phyloP scores from a whole-genome alignment of 2,329 filamentous ascomycete genomes.

The Amylocarpus encephaloides region DNA sequence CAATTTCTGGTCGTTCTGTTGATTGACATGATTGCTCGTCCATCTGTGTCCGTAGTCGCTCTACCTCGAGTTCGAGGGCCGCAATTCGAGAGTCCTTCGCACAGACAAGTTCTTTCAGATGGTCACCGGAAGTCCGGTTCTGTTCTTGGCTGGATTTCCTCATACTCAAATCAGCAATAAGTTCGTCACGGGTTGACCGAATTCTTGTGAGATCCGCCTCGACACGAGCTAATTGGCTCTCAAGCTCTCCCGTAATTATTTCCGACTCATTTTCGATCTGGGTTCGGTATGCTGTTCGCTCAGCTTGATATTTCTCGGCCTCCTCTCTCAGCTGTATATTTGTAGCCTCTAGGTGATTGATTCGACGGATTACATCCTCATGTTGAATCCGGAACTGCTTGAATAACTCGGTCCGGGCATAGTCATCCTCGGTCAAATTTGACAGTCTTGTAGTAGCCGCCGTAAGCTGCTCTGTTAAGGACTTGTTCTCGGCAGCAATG shows the following conservation, averaged over 20 bases:
- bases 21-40: slow-evolving; percentile 38
- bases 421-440: slow-evolving; percentile 83
- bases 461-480: slow-evolving; percentile 71
- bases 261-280: slow-evolving; percentile 79
- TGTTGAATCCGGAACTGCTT: slow-evolving; percentile 85
- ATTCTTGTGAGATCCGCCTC: slow-evolving; percentile 85
- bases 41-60: slow-evolving; percentile 56
- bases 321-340: slow-evolving; percentile 82
- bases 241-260: slow-evolving; percentile 65
- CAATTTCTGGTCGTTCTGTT: slow-evolving; percentile 42
- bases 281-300: slow-evolving; percentile 73
- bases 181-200: slow-evolving; percentile 75
- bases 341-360: slow-evolving; percentile 85
- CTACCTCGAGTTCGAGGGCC: slow-evolving; percentile 75
- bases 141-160: slow-evolving; percentile 75
- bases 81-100: slow-evolving; percentile 76
- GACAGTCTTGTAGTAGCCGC: slow-evolving; percentile 62
- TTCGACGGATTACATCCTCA: slow-evolving; percentile 84
- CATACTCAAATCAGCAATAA: slow-evolving; percentile 73
- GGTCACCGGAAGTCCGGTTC: slow-evolving; percentile 60
- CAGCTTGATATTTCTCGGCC: slow-evolving; percentile 75
- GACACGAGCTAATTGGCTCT: slow-evolving; percentile 71
- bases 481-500: slow-evolving; percentile 69
- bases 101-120: slow-evolving; percentile 72
- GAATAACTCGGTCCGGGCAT: slow-evolving; percentile 86